These are phyloP conservation scores for Cutaneotrichosporon dermatis DNA, from an alignment of 1,284 basidiomycete species.

Conservation along the genomic window DNA sequence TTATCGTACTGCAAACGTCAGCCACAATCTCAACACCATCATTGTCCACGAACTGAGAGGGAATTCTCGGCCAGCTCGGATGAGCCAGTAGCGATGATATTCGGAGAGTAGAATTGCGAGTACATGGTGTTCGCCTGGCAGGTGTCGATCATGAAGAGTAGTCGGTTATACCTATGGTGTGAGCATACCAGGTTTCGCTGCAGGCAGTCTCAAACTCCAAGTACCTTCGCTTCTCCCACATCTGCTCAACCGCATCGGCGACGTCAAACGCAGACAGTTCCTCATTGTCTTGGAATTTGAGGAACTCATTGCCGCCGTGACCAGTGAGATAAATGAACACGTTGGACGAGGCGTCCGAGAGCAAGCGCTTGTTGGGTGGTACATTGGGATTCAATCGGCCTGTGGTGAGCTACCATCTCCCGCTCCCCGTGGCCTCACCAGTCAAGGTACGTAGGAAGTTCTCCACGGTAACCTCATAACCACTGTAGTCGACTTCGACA, in stretches of 20 bases:
- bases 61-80: conserved; percentile 85
- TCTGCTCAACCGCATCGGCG: conserved; percentile 95
- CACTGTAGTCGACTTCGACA: conserved; percentile 96
- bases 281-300: conserved; percentile 98
- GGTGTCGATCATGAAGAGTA: conserved; percentile 98
- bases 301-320: conserved; percentile 94
- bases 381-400: conserved; percentile 61
- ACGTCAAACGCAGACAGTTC: conserved; percentile 95
- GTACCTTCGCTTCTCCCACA: conserved; percentile 92
- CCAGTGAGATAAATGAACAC: conserved; percentile 98
- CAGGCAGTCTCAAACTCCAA: conserved; percentile 18
- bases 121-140: conserved; percentile 98
- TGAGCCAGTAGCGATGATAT: conserved; percentile 89
- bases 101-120: conserved; percentile 89
- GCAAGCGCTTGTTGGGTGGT: conserved; percentile 83
- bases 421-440: conserved; percentile 53
- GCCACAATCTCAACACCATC: too few relatives aligned
- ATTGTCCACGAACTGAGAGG: conserved; percentile 66
- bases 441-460: conserved; percentile 88
- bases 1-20: conserved; percentile 66
- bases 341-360: conserved; percentile 88
- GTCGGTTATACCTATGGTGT: conserved; percentile 76
- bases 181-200: too few relatives aligned
- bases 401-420: conserved; percentile 54
- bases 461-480: conserved; percentile 96